Conservation (phyloP, 257 asterid genomes). For the Plantago ovata region DNA sequence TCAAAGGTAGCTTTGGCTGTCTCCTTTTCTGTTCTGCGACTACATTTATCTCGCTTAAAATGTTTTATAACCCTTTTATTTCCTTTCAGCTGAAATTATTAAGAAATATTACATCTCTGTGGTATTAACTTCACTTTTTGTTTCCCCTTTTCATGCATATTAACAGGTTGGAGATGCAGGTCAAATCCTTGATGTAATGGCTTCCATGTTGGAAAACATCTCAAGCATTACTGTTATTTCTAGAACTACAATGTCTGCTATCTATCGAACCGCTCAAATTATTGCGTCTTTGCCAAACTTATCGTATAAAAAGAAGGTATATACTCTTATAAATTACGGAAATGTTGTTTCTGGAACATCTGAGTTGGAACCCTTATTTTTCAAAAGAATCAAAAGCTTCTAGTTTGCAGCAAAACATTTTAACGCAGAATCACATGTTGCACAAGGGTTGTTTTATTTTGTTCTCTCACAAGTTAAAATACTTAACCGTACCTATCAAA, state of each 20-base stretch:
- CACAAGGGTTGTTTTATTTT: too few relatives aligned
- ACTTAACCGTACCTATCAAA: background rate
- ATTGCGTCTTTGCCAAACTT: constrained; percentile 68
- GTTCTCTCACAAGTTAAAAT: background rate
- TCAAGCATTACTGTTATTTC: constrained; percentile 74
- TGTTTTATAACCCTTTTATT: background rate
- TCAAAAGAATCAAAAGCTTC: too few relatives aligned
- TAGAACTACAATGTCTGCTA: constrained; percentile 76
- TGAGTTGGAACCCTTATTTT: too few relatives aligned
- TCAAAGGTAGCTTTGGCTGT: constrained; percentile 45
- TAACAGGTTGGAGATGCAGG: constrained; percentile 92
- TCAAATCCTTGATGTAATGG: constrained; percentile 84
- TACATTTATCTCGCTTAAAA: too few relatives aligned
- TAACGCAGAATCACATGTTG: too few relatives aligned
- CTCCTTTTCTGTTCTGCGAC: too few relatives aligned
- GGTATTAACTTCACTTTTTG: constrained; percentile 7
- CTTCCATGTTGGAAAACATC: constrained; percentile 82
- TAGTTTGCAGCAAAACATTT: too few relatives aligned
- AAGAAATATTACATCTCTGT: background rate
- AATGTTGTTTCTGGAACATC: too few relatives aligned
- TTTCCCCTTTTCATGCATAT: constrained; percentile 15
- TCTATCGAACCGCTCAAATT: constrained; percentile 79
- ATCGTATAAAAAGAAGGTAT: constrained; percentile 74
- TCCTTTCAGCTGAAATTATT: constrained; percentile 1
- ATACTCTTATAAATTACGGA: constrained; percentile 7